These are phyloP conservation scores for Diaporthe helianthi DNA, from an alignment of 2,329 filamentous ascomycete genomes.

Conservation along the genomic window DNA sequence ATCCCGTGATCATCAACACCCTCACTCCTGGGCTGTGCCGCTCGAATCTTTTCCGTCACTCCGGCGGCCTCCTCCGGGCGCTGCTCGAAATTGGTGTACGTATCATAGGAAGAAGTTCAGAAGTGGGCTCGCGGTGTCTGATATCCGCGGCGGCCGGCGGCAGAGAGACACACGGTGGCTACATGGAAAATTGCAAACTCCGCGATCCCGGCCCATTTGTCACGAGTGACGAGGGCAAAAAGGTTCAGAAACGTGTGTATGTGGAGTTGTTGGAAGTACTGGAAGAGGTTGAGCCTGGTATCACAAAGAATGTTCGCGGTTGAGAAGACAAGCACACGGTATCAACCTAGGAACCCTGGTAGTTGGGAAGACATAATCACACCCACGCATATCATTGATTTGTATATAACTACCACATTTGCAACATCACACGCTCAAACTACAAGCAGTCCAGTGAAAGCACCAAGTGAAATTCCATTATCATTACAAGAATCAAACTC, in stretches of 20 bases:
- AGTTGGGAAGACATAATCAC: background rate
- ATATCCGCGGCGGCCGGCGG: constrained; percentile 47
- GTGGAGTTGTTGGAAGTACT: constrained; percentile 51
- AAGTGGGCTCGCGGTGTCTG: constrained; percentile 50
- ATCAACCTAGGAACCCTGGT: no score
- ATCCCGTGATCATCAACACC: constrained; percentile 48
- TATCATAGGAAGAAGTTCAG: constrained; percentile 45
- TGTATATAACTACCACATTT: background rate
- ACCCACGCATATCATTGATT: background rate
- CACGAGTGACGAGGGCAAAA: constrained; percentile 46
- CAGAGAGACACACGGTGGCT: constrained; percentile 50
- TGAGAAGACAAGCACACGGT: background rate
- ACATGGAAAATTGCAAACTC: constrained; percentile 47
- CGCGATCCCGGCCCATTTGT: constrained; percentile 42
- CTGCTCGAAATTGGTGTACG: background rate
- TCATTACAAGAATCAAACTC: constrained; percentile 11
- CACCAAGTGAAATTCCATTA: constrained; percentile 15
- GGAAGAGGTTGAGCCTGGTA: constrained; percentile 51
- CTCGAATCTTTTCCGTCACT: constrained; percentile 47
- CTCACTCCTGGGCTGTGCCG: constrained; percentile 51
- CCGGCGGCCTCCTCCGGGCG: background rate
- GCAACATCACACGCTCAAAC: background rate
- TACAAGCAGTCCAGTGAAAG: background rate
- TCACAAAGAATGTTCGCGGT: constrained; percentile 44
- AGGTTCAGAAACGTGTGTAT: constrained; percentile 48